A percentile compares a stretch with the other conserved stretches of the same genome.
phyloP scores from a whole-genome alignment of 345 rosid species.

The Turnera subulata region DNA sequence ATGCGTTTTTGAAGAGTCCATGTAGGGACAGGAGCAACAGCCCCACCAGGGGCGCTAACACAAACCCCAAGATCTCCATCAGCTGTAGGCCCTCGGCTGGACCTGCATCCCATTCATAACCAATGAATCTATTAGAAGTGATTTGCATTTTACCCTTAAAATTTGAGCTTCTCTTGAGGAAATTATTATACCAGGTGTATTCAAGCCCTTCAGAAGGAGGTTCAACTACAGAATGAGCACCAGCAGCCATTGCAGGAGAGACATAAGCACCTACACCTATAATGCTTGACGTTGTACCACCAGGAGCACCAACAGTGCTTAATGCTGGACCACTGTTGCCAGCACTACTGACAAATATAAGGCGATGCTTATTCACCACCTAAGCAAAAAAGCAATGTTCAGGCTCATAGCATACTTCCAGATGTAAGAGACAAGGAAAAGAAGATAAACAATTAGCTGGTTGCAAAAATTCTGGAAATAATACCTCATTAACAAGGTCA shows the following conservation, averaged over 20 bases:
- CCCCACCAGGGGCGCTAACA: constrained; percentile 99
- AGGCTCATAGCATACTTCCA: constrained; percentile 12
- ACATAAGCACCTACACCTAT: constrained; percentile 98
- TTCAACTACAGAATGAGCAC: constrained; percentile 87
- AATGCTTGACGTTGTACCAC: constrained; percentile 93
- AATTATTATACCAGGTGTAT: constrained; percentile 71
- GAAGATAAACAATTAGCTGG: not conserved
- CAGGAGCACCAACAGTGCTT: constrained; percentile 97
- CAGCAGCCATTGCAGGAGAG: constrained; percentile 99
- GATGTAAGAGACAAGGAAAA: constrained; percentile 15
- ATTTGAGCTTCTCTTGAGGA: constrained; percentile 3
- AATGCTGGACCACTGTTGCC: constrained; percentile 98
- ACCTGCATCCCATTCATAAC: constrained; percentile 52
- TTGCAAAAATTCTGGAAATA: constrained; percentile 18
- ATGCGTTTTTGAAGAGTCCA: constrained; percentile 98
- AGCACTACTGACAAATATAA: constrained; percentile 94
- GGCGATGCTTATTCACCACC: constrained; percentile 85
- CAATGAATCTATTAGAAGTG: constrained; percentile 16
- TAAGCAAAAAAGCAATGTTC: constrained; percentile 28
- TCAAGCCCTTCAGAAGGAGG: constrained; percentile 92
- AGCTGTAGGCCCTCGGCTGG: constrained; percentile 95
- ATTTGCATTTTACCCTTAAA: constrained; percentile 19
- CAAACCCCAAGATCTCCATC: constrained; percentile 97
- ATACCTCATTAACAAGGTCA: constrained; percentile 92
- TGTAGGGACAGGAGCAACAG: constrained; percentile 98